Evolutionary conservation across 2,329 filamentous ascomycete genomes (phyloP), one percentile per base, ranked within the genome.

Genomic region (Rhynchosporium secalis): DNA sequence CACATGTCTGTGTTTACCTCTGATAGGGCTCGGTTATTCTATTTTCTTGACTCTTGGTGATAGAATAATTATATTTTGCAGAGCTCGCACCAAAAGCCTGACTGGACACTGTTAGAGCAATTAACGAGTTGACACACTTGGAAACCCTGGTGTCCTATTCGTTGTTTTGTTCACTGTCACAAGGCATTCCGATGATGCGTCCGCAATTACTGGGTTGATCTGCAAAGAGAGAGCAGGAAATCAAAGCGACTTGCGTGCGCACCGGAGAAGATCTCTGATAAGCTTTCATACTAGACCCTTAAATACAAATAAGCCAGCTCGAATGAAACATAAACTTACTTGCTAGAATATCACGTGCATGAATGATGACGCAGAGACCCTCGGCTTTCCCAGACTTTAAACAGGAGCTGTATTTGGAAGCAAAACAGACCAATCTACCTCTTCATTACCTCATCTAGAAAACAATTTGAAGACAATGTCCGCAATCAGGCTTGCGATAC

Each of bases 401-500:
- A 31, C 20, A 43, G 20, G 55, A 47, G 10, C 20, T 28, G 20
- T 5, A 8, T 4, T 45, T 26, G n/a, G 8, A 31, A 15, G 29
- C 41, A 13, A 8, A 26, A 40, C 26, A 26, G 31, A n/a, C 7
- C 12, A 20, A 36, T 20, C 20, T 12, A 58, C 20, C 49, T 20
- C n/a, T 1, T 51, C 43, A 36, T 15, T 46, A 45, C 9, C 28
- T 38, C 26, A 15, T 5, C 10, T 28, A 13, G 29, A 13, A 43
- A 12, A 36, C 9, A 15, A 52, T 26, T 15, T 13, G 41, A 45
- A 12, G 45, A 59, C 51, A 4, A 72, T 72, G 71, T 67, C 68
- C 56, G 63, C 68, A 46, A 60, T 65, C 20, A 65, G 70, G 54
- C 41, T 68, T 13, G 61, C 58, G 4, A 45, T 70, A 29, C 71